Evolutionary conservation across 805 yeast species (phyloP), one percentile per base, ranked within the genome.

Genomic region (Gaillardinia entomophila): DNA sequence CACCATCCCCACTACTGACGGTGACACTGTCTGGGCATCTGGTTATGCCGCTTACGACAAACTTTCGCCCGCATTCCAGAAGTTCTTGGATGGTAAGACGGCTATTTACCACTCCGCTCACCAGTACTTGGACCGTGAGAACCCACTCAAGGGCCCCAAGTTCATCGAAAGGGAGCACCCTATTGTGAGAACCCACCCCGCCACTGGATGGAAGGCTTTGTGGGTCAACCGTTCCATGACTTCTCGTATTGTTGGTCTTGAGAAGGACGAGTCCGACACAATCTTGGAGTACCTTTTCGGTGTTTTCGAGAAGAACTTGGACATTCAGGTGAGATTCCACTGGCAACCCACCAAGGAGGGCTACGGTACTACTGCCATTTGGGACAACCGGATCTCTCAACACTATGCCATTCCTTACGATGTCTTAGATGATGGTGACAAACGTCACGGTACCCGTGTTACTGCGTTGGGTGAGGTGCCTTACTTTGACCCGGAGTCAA

Each of bases 1-100:
- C 20, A 23, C 75, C 75, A 17, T 43, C 42, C 47, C 47, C 10
- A 28, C 25, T 1, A 65, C 63, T 19, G 79, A 79, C 30, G 79
- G 79, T 37, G 79, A 75, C 48, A 75, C 79, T 12, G 40, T 60
- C n/a, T 74, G 77, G 76, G 50, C 72, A 3, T 67, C 75, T 26
- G 78, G 79, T n/a, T 73, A 73, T 42, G 79, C 66, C 31, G 75
- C 78, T 25, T 75, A 68, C 48, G 79, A 75, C 43, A 70, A 70
- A 52, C 58, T 75, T 34, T 71, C 77, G 3, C 73, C 73, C 15
- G 69, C 68, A 2, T 56, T 74, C 30, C 70, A 70, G 49, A 38
- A 58, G 40, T 73, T 73, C 46, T 59, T 73, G 45, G 79, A 74
- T 37, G 77, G 76, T 11, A 71, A 72, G 53, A 56, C 59, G 24